Percentiles rank a stretch among this genome's conserved stretches.
Conservation (phyloP, 2,329 filamentous ascomycete genomes). For the Ophiognomonia clavigignenti-juglandacearum region DNA sequence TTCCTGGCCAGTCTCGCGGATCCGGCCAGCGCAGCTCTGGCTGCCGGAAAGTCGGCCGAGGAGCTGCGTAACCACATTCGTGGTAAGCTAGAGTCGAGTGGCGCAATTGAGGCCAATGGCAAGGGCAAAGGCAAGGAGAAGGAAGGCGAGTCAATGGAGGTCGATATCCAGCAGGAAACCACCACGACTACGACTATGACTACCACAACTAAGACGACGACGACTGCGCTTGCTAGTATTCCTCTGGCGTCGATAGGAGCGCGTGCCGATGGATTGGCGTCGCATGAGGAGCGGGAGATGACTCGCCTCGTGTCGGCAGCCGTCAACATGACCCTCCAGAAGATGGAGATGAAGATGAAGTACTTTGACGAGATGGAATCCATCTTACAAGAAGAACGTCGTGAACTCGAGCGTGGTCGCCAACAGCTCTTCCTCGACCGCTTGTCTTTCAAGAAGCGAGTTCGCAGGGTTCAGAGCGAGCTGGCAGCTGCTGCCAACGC, state of each 20-base stretch:
- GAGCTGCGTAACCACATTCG: constrained; percentile 78
- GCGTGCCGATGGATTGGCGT: constrained; percentile 81
- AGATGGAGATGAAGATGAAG: constrained; percentile 90
- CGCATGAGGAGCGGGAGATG: constrained; percentile 95
- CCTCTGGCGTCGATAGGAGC: constrained; percentile 83
- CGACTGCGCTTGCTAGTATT: constrained; percentile 61
- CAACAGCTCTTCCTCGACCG: constrained; percentile 94
- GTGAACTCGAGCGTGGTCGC: constrained; percentile 85
- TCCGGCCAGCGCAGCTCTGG: constrained; percentile 83
- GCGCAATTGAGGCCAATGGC: constrained; percentile 35
- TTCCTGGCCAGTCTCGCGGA: constrained; percentile 91
- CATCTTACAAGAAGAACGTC: constrained; percentile 83
- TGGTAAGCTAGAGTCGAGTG: constrained; percentile 64
- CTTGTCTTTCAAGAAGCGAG: constrained; percentile 81
- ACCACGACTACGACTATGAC: constrained; percentile 46
- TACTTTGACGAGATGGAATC: constrained; percentile 97
- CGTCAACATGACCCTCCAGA: constrained; percentile 90
- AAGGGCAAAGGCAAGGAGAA: constrained; percentile 55
- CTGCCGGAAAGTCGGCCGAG: constrained; percentile 80
- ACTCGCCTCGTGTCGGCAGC: constrained; percentile 87
- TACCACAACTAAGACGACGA: constrained; percentile 41
- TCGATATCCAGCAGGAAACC: constrained; percentile 49
- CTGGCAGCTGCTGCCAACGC: constrained; percentile 51
- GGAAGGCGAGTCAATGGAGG: constrained; percentile 56
- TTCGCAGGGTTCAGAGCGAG: constrained; percentile 74